Percentiles rank a stretch among this genome's conserved stretches.
phyloP scores from a whole-genome alignment of 768 basidiomycete genomes.

The Mycena vitilis region DNA sequence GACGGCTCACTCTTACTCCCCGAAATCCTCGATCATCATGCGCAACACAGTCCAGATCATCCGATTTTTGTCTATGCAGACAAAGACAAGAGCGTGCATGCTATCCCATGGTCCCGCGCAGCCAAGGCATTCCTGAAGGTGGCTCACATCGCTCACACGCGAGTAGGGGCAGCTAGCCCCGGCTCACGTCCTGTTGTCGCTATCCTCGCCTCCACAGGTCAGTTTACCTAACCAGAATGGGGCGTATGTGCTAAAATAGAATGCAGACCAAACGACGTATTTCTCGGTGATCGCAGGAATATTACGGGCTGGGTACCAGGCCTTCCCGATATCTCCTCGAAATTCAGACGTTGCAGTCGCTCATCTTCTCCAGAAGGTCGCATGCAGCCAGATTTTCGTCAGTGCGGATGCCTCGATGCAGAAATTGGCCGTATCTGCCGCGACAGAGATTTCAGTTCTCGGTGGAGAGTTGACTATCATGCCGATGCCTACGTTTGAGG shows the following conservation, averaged over 20 bases:
- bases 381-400: slow-evolving; percentile 40
- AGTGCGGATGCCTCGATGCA: slow-evolving; percentile 38
- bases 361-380: slow-evolving; percentile 45
- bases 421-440: slow-evolving; percentile 31
- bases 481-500: slow-evolving; percentile 28
- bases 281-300: slow-evolving; percentile 39
- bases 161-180: neutral
- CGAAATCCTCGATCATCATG: slow-evolving; percentile 43
- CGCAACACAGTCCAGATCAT: slow-evolving; percentile 39
- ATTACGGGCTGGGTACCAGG: slow-evolving; percentile 38
- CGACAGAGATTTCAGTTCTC: neutral
- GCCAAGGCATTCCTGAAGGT: slow-evolving; percentile 40
- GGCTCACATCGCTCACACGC: slow-evolving; percentile 26
- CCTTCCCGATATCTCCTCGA: slow-evolving; percentile 42
- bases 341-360: slow-evolving; percentile 45
- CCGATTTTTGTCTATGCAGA: slow-evolving; percentile 40
- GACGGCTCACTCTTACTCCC: slow-evolving; percentile 40
- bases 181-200: slow-evolving; percentile 36
- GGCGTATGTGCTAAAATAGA: neutral
- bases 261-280: slow-evolving; percentile 48
- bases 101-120: slow-evolving; percentile 40
- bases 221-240: neutral
- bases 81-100: slow-evolving; percentile 22
- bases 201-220: slow-evolving; percentile 43
- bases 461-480: slow-evolving; percentile 15